Base-by-base conservation (phyloP, 2,329 filamentous ascomycete genomes). In the Metarhizium humberi region DNA sequence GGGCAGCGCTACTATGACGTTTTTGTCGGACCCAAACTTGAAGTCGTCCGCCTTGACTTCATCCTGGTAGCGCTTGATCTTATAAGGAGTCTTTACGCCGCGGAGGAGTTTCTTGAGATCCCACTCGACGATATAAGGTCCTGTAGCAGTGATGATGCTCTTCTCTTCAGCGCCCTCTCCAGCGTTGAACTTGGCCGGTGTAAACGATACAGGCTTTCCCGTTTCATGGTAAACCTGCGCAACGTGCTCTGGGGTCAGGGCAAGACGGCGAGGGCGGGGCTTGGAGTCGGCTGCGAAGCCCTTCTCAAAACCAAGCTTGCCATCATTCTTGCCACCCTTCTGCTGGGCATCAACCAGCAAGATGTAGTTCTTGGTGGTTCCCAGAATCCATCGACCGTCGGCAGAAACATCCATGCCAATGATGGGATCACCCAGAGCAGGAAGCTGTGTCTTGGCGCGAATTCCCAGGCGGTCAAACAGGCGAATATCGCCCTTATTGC, bases 31-130 rank as follows among this genome's bases (percentile, higher is more conserved):
- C 50, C 92, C 92, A 66, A 91, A 99, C 65, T 94, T 91, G 84
- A 99, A 99, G 70, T 99, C 95, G 70, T 99, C 94, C 4, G 94
- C 94, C 78, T 95, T 96, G 67, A 99, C 91, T 60, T 95, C 88
- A 65, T 99, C 94, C 1, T 84, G 81, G 68, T 99, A 99, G 16
- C 94, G 87, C 78, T 97, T 96, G 78, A 99, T 97, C 63, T 86
- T 88, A 75, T 99, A 99, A 0, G 92, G 87, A 57, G 94, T 88
- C 71, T 92, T 94, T 60, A 81, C 81, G 53, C 89, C 90, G 25
- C 79, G 79, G 14, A 96, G 71, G 1, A 97, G 81, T 77, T 95
- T 95, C 79, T 91, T 94, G 70, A 99, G 71, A 67, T 85, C 92
- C 94, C 94, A 99, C 51, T 95, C 95, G 51, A 99, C 82, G 61